Evolutionary conservation across 2,329 filamentous ascomycete genomes (phyloP).

Genomic region (Lecanicillium sp.): DNA sequence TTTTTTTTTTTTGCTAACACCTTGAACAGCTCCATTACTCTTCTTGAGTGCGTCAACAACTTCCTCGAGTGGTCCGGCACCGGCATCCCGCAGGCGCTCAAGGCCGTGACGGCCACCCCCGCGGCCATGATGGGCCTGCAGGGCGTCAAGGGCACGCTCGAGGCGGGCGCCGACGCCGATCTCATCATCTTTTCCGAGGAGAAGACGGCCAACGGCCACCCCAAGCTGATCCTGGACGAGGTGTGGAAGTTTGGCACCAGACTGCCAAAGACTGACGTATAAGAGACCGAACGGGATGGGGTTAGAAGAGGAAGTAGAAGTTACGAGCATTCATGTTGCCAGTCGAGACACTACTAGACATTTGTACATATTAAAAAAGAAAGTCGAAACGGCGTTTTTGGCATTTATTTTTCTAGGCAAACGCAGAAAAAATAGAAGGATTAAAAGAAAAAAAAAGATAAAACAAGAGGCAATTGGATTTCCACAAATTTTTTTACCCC

Average conservation of each 20-base stretch:
- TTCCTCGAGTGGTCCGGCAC: constrained; percentile 70
- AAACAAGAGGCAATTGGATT: neutral
- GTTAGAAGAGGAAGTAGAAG: too few species aligned
- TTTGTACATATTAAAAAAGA: constrained; percentile 12
- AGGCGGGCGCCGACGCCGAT: constrained; percentile 60
- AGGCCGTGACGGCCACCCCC: constrained; percentile 69
- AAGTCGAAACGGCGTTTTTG: constrained; percentile 1
- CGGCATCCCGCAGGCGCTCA: constrained; percentile 60
- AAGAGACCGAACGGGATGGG: neutral
- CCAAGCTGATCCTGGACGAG: constrained; percentile 59
- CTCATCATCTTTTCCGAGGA: constrained; percentile 61
- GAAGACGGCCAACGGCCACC: constrained; percentile 34
- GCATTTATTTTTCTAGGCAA: constrained; percentile 5
- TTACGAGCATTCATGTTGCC: too few species aligned
- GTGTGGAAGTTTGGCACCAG: constrained; percentile 72
- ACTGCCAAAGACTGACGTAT: constrained; percentile 30
- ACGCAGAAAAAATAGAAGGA: neutral
- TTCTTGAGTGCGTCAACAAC: constrained; percentile 80
- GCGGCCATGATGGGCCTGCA: constrained; percentile 68
- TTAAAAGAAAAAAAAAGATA: neutral
- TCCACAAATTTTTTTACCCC: neutral
- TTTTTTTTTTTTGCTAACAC: neutral
- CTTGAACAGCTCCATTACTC: constrained; percentile 52
- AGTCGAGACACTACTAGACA: too few species aligned
- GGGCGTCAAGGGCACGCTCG: constrained; percentile 59